Conservation (phyloP, 257 asterid species). For the Rehmannia glutinosa region DNA sequence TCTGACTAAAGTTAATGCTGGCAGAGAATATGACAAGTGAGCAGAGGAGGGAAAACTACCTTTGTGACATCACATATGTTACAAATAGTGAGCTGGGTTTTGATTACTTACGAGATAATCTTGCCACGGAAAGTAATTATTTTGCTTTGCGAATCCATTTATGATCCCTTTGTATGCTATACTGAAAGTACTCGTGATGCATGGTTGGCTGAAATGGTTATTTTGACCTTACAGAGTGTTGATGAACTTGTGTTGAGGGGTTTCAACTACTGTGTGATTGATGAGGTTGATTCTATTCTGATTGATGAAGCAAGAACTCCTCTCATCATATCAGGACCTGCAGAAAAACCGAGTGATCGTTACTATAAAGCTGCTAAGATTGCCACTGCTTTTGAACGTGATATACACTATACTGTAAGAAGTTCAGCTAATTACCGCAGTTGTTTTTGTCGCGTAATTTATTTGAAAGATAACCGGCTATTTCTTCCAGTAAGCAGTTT, state of each 20-base stretch:
- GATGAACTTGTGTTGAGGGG: constrained; percentile 92
- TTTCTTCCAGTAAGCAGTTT: constrained; percentile 5
- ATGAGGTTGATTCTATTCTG: constrained; percentile 97
- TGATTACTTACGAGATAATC: constrained; percentile 93
- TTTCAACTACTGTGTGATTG: constrained; percentile 90
- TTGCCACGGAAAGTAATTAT: constrained; percentile 92
- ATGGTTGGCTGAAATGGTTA: constrained; percentile 27
- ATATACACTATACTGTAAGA: constrained; percentile 88
- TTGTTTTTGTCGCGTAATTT: constrained; percentile 1
- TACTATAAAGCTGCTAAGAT: constrained; percentile 97
- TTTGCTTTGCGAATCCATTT: constrained; percentile 24
- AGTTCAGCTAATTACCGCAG: constrained; percentile 14
- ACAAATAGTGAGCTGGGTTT: constrained; percentile 97
- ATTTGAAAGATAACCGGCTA: not conserved
- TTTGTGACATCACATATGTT: constrained; percentile 89
- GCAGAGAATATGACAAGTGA: constrained; percentile 97
- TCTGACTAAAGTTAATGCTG: constrained; percentile 30
- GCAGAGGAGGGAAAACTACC: constrained; percentile 90
- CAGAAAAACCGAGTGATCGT: constrained; percentile 91
- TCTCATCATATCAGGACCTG: constrained; percentile 96
- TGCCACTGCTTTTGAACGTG: constrained; percentile 85
- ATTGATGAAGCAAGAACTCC: constrained; percentile 99
- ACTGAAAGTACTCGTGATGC: not conserved
- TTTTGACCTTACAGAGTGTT: constrained; percentile 64
- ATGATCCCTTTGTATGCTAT: constrained; percentile 13